These are phyloP conservation scores for Stagonosporopsis chrysanthemi DNA, from an alignment of 2,329 filamentous ascomycete species.

Conservation along the genomic window DNA sequence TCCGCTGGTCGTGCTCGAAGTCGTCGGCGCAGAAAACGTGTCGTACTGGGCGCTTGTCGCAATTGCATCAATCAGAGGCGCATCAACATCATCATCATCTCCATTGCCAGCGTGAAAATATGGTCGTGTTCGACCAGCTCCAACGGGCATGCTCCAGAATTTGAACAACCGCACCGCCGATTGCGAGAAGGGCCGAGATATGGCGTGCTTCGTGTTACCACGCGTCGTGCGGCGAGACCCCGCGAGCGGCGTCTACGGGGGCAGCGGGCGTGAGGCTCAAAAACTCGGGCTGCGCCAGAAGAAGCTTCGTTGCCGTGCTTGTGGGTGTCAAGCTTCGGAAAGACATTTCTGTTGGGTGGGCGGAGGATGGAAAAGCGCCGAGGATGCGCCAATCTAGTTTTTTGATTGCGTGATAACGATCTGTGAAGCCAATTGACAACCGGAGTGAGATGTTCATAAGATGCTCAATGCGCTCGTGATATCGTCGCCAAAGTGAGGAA, in stretches of 20 bases:
- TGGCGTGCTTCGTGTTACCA: conserved; percentile 16
- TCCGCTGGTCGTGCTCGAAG: background rate
- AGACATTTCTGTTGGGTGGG: conserved; percentile 19
- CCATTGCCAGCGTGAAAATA: background rate
- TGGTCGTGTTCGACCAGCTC: conserved; percentile 4
- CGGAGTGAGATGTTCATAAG: background rate
- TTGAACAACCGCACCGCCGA: background rate
- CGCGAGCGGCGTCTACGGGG: conserved; percentile 5
- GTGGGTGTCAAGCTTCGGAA: conserved; percentile 20
- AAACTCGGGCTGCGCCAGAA: conserved; percentile 13
- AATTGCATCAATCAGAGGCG: conserved; percentile 9
- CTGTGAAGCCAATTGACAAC: background rate
- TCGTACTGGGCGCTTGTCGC: conserved; percentile 13
- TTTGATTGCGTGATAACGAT: conserved; percentile 6
- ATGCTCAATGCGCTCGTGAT: background rate
- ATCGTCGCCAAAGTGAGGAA: background rate
- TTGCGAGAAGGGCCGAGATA: conserved; percentile 18
- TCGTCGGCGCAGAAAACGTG: conserved; percentile 5
- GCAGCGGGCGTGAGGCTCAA: conserved; percentile 14
- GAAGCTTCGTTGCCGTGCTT: conserved; percentile 20
- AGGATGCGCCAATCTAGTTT: conserved; percentile 3
- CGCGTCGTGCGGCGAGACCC: conserved; percentile 1
- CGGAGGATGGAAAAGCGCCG: conserved; percentile 13
- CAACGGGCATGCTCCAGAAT: conserved; percentile 8
- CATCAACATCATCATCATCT: background rate